Evolutionary conservation across 805 yeast genomes (phyloP).

Genomic region (Suhomyces vadensis): DNA sequence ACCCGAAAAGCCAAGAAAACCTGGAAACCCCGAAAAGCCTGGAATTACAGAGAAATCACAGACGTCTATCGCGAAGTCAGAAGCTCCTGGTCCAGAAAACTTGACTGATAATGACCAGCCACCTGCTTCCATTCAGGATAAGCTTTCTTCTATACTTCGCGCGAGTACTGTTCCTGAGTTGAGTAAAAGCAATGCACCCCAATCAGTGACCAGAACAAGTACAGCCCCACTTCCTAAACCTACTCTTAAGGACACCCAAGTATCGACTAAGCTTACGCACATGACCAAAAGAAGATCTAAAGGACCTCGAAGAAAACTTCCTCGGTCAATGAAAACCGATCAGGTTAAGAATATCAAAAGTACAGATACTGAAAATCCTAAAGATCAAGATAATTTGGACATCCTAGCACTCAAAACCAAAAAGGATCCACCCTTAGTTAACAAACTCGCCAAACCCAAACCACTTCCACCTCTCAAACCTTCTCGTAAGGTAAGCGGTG

Average conservation of each 20-base stretch:
- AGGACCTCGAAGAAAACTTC: constrained; percentile 55
- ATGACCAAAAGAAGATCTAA: constrained; percentile 48
- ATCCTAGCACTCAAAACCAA: neutral
- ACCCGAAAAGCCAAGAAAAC: constrained; percentile 2
- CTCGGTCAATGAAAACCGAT: constrained; percentile 22
- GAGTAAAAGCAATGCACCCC: constrained; percentile 4
- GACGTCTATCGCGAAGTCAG: neutral
- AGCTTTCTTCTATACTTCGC: constrained; percentile 29
- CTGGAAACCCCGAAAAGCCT: constrained; percentile 7
- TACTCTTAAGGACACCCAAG: constrained; percentile 13
- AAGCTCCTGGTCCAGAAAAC: neutral
- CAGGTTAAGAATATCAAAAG: neutral
- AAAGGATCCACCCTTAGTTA: constrained; percentile 23
- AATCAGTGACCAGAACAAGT: constrained; percentile 10
- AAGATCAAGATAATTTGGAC: too few species aligned
- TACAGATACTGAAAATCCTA: neutral
- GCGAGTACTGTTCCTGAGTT: constrained; percentile 29
- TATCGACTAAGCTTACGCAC: constrained; percentile 37
- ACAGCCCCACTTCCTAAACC: constrained; percentile 11
- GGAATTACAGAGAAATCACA: neutral
- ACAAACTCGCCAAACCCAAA: constrained; percentile 24
- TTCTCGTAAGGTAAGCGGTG: constrained; percentile 30
- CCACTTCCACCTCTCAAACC: constrained; percentile 24
- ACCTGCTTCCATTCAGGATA: constrained; percentile 18
- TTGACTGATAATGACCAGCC: neutral